Conservation (phyloP, 148 eudicot species). For the Rhododendron kiyosumense region DNA sequence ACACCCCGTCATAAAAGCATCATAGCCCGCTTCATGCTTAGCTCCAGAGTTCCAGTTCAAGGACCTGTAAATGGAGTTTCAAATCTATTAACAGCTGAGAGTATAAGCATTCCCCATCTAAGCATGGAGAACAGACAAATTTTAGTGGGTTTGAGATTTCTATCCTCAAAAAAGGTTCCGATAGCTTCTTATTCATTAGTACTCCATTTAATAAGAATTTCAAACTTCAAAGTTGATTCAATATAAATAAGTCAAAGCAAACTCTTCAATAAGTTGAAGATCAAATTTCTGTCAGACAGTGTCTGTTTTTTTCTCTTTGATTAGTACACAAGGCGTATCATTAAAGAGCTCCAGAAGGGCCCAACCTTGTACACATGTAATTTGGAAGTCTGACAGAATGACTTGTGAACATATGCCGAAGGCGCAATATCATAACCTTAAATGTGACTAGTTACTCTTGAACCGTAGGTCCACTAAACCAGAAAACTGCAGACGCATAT, state of each 20-base stretch:
- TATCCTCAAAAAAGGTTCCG: neutral
- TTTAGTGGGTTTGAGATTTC: neutral
- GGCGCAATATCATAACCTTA: neutral
- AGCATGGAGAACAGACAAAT: neutral
- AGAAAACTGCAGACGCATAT: neutral
- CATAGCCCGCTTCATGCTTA: slow-evolving; percentile 97
- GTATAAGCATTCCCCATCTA: neutral
- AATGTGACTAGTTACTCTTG: neutral
- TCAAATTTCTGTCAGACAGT: too few species aligned
- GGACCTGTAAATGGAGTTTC: slow-evolving; percentile 50
- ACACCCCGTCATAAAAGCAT: slow-evolving; percentile 99
- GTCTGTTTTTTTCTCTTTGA: too few species aligned
- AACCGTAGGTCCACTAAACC: neutral
- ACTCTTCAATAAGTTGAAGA: neutral
- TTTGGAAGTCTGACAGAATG: too few species aligned
- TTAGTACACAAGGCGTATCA: neutral
- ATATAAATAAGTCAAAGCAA: too few species aligned
- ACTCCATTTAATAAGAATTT: too few species aligned
- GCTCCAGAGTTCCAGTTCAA: slow-evolving; percentile 94
- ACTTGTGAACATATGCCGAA: neutral
- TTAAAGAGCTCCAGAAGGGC: neutral
- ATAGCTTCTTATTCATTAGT: too few species aligned
- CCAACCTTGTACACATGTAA: neutral
- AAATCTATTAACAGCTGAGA: neutral
- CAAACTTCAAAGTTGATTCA: too few species aligned